Evolutionary conservation across 2,329 filamentous ascomycete species (phyloP).

Genomic region (Didymella pinodella): DNA sequence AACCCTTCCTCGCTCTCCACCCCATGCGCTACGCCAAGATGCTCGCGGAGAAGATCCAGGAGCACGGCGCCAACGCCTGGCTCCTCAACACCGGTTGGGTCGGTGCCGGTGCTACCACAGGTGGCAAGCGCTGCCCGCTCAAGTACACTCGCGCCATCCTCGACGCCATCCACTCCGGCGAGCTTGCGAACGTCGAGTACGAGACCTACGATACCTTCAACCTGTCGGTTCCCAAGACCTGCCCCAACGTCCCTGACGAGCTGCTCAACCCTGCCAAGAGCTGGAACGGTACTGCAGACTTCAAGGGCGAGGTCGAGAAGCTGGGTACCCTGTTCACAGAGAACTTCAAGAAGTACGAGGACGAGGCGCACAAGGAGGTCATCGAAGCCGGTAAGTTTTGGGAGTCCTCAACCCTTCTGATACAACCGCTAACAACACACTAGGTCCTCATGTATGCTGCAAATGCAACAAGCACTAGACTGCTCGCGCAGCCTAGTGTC

Average conservation of each 20-base stretch:
- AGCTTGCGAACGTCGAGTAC: slow-evolving; percentile 91
- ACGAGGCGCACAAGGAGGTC: slow-evolving; percentile 1
- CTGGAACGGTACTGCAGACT: slow-evolving; percentile 86
- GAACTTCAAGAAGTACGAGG: slow-evolving; percentile 97
- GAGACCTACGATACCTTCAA: slow-evolving; percentile 98
- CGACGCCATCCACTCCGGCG: slow-evolving; percentile 95
- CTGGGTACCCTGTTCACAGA: slow-evolving; percentile 88
- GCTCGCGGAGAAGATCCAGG: slow-evolving; percentile 96
- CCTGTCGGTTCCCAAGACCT: slow-evolving; percentile 91
- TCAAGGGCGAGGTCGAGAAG: slow-evolving; percentile 88
- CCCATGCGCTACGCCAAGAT: slow-evolving; percentile 99
- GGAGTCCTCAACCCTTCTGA: no score
- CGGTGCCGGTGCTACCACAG: slow-evolving; percentile 86
- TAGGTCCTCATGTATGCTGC: slow-evolving; percentile 45
- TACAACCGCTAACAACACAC: not conserved
- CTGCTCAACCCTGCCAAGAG: slow-evolving; percentile 93
- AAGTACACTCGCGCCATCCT: slow-evolving; percentile 99
- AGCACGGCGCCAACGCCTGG: slow-evolving; percentile 97
- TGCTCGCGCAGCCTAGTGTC: slow-evolving; percentile 16
- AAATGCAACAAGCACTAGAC: slow-evolving; percentile 42
- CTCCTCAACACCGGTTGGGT: slow-evolving; percentile 98
- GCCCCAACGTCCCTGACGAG: slow-evolving; percentile 87
- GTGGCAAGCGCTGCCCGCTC: slow-evolving; percentile 91
- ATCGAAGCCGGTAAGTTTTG: not conserved
- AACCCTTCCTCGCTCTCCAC: slow-evolving; percentile 98